Evolutionary conservation across 2,329 filamentous ascomycete species (phyloP).

Genomic region (Allantophomopsis cytisporea): DNA sequence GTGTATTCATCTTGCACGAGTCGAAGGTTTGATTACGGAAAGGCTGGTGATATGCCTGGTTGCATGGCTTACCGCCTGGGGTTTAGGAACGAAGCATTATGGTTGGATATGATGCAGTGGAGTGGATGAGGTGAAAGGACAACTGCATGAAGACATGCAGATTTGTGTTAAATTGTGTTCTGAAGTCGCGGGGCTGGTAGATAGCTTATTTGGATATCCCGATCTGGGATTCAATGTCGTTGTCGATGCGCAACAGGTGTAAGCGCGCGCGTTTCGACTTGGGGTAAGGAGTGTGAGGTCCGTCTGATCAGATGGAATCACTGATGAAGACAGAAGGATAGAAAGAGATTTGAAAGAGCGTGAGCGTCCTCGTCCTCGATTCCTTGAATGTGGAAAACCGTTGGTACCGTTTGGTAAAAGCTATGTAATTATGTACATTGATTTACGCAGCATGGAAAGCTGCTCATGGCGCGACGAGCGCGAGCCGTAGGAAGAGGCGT

Average conservation of each 20-base stretch:
- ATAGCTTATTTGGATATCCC: too few species aligned
- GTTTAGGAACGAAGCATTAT: not conserved
- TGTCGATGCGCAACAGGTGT: too few species aligned
- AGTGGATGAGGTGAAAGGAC: not conserved
- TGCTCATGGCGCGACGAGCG: not conserved
- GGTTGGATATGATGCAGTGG: not conserved
- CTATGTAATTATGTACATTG: too few species aligned
- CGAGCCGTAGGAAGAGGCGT: not conserved
- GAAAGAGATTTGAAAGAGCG: not conserved
- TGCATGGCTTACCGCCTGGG: not conserved
- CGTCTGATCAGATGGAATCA: not conserved
- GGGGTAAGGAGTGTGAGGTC: not conserved
- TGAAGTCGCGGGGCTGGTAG: not conserved
- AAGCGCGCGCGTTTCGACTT: too few species aligned
- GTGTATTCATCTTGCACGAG: too few species aligned
- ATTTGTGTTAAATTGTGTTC: not conserved
- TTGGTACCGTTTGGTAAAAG: not conserved
- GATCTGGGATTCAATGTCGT: too few species aligned
- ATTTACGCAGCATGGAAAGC: not conserved
- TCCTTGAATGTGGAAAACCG: not conserved
- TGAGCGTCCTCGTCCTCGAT: too few species aligned
- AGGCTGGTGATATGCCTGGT: not conserved
- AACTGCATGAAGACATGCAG: not conserved
- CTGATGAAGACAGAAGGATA: not conserved
- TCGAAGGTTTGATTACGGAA: too few species aligned